Evolutionary conservation across 495 filamentous ascomycete species (phyloP).

Genomic region (Collariella sp.): DNA sequence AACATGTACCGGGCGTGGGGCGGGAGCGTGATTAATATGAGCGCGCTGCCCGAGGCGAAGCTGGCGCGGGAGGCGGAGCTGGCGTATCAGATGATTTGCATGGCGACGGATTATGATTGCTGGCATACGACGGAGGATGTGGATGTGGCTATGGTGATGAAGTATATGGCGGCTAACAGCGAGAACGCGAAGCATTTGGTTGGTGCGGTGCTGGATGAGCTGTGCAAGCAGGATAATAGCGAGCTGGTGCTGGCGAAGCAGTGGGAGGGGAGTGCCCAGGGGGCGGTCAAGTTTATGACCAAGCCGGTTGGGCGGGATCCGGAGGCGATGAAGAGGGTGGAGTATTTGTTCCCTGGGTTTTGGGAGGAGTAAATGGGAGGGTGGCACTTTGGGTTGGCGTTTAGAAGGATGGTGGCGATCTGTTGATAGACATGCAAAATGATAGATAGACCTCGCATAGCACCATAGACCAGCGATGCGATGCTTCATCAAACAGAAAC

Average conservation of each 20-base stretch:
- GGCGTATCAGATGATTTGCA: constrained; percentile 95
- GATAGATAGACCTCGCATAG: constrained; percentile 8
- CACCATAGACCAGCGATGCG: not conserved
- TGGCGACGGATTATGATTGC: constrained; percentile 98
- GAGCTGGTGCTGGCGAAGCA: constrained; percentile 76
- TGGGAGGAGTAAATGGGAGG: constrained; percentile 24
- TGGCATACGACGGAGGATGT: constrained; percentile 75
- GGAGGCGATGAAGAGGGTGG: constrained; percentile 59
- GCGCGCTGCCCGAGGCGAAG: constrained; percentile 89
- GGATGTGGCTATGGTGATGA: constrained; percentile 95
- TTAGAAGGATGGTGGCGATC: not conserved
- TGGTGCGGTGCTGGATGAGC: constrained; percentile 76
- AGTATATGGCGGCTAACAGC: constrained; percentile 86
- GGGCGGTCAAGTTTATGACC: constrained; percentile 66
- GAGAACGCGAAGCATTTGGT: constrained; percentile 79
- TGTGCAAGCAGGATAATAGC: constrained; percentile 63
- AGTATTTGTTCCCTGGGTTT: constrained; percentile 69
- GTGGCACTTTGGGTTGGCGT: not conserved
- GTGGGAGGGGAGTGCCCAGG: constrained; percentile 53
- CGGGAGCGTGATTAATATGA: constrained; percentile 95
- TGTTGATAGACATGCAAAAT: constrained; percentile 4
- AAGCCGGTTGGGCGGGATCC: constrained; percentile 52
- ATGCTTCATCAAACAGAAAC: not conserved
- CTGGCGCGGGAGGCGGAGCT: constrained; percentile 94
- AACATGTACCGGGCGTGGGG: constrained; percentile 90